Base-by-base conservation (phyloP, 2,329 filamentous ascomycete species). In the Botryotinia narcissicola region DNA sequence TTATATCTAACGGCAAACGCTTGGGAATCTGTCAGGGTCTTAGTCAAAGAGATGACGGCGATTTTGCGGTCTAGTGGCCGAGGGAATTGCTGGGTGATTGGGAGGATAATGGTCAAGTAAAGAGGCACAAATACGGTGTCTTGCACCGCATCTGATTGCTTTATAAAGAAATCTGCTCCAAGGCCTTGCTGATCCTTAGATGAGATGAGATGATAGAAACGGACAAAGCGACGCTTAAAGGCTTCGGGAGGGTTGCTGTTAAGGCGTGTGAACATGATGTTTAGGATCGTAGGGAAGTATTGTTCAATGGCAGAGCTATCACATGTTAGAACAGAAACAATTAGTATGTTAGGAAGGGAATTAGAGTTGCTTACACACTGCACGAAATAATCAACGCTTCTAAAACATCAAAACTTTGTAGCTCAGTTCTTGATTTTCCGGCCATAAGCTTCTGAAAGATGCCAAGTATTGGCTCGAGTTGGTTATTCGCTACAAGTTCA, bases 131-230 rank as follows among this genome's bases (percentile, higher is more conserved):
- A 98, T 60, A 96, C 88, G 69, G 90, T 89, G 40, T 88, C 85
- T 82, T 98, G 95, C 44, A 98, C 87, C 75, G 90, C 86, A 80
- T 98, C 93, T n/a, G 93, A 91, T 76, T 94, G 88, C 77, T 87
- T 87, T 83, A 98, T 93, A 84, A 98, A 96, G 84, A 94, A 97
- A 83, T 99, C 96, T 12, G 94, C 89, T 66, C 95, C 96, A 73
- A 96, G 90, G n/a, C 94, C 94, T 77, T 90, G 89, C 76, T 92
- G 82, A 59, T 89, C 75, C 44, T 78, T 78, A n/a, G 94, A 93
- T 44, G 93, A 93, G 72, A 98, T 88, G 76, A 98, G 90, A 82
- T 99, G 95, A 82, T 97, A 99, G 86, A 99, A 97, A 48, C 94
- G 92, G 71, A 95, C 92, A 81, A 99, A 98, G 71, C 94, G 92